phyloP scores from a whole-genome alignment of 2,329 filamentous ascomycete species.

The Diaporthe batatas region DNA sequence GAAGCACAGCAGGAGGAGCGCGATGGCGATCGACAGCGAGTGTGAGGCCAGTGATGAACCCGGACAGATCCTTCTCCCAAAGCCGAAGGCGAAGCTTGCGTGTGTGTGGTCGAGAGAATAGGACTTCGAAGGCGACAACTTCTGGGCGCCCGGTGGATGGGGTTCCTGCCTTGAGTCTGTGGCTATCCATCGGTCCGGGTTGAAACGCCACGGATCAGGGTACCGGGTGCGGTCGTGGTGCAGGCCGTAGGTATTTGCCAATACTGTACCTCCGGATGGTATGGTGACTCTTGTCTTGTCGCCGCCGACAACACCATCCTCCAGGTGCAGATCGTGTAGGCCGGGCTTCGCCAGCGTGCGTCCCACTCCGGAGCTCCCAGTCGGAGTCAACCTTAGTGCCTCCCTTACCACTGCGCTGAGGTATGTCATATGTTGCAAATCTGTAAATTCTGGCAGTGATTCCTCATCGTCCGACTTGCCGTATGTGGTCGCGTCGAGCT shows the following conservation, averaged over 20 bases:
- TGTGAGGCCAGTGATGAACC: conserved; percentile 34
- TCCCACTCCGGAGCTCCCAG: conserved; percentile 39
- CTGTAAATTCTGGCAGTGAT: conserved; percentile 27
- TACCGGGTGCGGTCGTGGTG: conserved; percentile 34
- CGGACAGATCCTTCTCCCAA: conserved; percentile 37
- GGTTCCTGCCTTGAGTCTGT: background rate
- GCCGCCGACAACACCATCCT: no score
- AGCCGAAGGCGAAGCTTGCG: conserved; percentile 39
- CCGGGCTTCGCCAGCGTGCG: conserved; percentile 24
- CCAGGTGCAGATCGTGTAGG: conserved; percentile 4
- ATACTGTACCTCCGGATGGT: conserved; percentile 29
- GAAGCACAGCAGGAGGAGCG: conserved; percentile 37
- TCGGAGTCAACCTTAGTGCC: conserved; percentile 37
- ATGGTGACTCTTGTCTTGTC: background rate
- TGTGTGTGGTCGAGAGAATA: conserved; percentile 33
- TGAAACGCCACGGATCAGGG: conserved; percentile 37
- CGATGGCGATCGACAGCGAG: conserved; percentile 36
- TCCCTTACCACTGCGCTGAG: conserved; percentile 37
- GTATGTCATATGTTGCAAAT: conserved; percentile 34
- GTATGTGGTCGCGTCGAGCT: conserved; percentile 23
- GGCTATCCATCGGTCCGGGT: conserved; percentile 36
- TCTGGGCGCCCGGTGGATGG: background rate
- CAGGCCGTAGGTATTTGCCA: conserved; percentile 39
- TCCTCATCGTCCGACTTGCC: background rate
- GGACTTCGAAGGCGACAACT: background rate